Conservation (phyloP, 139 green algal genomes). For the Deuterostichococcus epilithicus region DNA sequence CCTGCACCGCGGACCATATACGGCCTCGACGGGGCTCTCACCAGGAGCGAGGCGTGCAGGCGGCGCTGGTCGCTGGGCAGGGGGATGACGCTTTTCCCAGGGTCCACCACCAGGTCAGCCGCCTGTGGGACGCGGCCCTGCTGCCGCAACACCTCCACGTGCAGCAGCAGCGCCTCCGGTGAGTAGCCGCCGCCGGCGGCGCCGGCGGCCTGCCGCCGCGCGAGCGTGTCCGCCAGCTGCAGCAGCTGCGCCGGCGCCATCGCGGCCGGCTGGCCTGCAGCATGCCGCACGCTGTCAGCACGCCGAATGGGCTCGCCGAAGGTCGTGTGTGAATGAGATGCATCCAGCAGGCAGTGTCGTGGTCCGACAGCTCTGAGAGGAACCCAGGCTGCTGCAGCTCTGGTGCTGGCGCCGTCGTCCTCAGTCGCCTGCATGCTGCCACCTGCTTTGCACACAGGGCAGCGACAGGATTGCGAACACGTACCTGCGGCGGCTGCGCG, state of each 20-base stretch:
- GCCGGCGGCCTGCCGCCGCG: constrained; percentile 20
- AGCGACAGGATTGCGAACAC: neutral
- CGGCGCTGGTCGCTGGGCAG: constrained; percentile 37
- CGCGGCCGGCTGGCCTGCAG: neutral
- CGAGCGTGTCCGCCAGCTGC: constrained; percentile 65
- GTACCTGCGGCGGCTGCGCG: constrained; percentile 1
- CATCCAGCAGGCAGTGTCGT: too few relatives aligned
- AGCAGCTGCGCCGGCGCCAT: constrained; percentile 49
- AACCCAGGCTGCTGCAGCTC: neutral
- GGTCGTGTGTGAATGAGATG: too few relatives aligned
- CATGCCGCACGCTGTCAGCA: neutral
- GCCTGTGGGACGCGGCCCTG: constrained; percentile 44
- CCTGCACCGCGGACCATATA: too few relatives aligned
- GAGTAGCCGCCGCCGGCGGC: constrained; percentile 2
- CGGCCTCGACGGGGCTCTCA: too few relatives aligned
- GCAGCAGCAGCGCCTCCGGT: constrained; percentile 54
- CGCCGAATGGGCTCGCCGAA: too few relatives aligned
- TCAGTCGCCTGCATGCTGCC: too few relatives aligned
- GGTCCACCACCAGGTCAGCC: constrained; percentile 23
- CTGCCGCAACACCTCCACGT: constrained; percentile 54
- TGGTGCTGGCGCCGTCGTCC: too few relatives aligned
- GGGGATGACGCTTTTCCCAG: constrained; percentile 10
- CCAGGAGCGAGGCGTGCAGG: constrained; percentile 42
- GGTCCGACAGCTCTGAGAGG: neutral
- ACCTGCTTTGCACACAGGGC: neutral